Percentiles rank a stretch among this genome's conserved stretches.
Evolutionary conservation across 805 yeast species (phyloP).

Genomic region (Yarrowia osloensis): DNA sequence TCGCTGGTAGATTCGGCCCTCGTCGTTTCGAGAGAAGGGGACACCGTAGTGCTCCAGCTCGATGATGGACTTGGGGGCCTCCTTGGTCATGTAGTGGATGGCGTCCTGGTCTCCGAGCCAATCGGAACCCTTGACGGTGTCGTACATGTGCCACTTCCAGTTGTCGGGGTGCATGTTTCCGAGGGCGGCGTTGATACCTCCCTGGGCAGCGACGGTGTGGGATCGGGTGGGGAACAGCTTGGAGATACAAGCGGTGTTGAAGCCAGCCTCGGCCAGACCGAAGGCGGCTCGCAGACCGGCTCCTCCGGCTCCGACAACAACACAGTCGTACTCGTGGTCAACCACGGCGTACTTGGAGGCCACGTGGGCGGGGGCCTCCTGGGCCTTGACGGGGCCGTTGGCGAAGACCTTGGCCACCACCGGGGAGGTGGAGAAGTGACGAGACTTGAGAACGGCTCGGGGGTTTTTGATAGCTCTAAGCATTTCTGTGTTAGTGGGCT

Average conservation of each 20-base stretch:
- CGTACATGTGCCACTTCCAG: slow-evolving; percentile 99
- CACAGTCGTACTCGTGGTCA: slow-evolving; percentile 97
- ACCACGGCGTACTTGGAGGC: slow-evolving; percentile 81
- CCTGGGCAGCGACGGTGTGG: slow-evolving; percentile 99
- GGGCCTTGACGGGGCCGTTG: slow-evolving; percentile 44
- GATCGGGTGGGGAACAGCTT: slow-evolving; percentile 98
- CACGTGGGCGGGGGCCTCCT: slow-evolving; percentile 55
- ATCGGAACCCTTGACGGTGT: slow-evolving; percentile 98
- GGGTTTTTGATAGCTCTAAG: slow-evolving; percentile 31
- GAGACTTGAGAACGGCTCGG: slow-evolving; percentile 30
- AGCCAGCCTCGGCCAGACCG: slow-evolving; percentile 95
- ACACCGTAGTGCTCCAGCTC: slow-evolving; percentile 98
- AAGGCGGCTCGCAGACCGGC: slow-evolving; percentile 99
- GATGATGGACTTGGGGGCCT: slow-evolving; percentile 93
- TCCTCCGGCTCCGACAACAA: slow-evolving; percentile 99
- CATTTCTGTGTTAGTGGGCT: slow-evolving; percentile 18
- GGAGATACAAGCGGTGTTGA: slow-evolving; percentile 95
- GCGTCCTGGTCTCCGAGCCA: slow-evolving; percentile 99
- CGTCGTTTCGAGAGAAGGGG: slow-evolving; percentile 95
- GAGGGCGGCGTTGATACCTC: slow-evolving; percentile 98
- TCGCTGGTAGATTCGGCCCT: slow-evolving; percentile 96
- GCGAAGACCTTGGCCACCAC: slow-evolving; percentile 42
- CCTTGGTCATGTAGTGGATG: slow-evolving; percentile 97
- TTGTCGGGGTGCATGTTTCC: slow-evolving; percentile 98
- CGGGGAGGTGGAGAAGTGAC: slow-evolving; percentile 41